A percentile compares a stretch with the other conserved stretches of the same genome.
Conservation (phyloP, 768 basidiomycete species). For the Tephrocybe sp. region DNA sequence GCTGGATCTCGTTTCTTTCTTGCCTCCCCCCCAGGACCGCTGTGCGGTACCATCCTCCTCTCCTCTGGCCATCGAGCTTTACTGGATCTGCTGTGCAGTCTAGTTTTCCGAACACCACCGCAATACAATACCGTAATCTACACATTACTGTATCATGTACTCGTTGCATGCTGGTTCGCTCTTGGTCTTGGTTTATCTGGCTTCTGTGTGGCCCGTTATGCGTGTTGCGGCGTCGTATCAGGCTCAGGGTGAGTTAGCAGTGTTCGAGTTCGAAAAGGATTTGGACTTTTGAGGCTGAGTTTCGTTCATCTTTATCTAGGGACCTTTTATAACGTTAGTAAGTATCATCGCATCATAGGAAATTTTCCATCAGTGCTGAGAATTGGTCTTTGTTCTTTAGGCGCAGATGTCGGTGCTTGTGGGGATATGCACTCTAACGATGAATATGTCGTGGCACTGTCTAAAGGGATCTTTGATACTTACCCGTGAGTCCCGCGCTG, state of each 20-base stretch:
- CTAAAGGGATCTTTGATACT: conserved; percentile 5
- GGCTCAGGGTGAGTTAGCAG: background rate
- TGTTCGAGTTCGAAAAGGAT: too few relatives aligned
- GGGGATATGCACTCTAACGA: conserved; percentile 5
- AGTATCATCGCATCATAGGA: background rate
- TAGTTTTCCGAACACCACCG: background rate
- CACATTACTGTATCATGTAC: background rate
- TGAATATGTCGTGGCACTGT: conserved; percentile 15
- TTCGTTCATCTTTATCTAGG: background rate
- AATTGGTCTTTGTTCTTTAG: background rate
- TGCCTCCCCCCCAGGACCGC: too few relatives aligned
- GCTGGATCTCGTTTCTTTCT: too few relatives aligned
- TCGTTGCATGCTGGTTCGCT: background rate
- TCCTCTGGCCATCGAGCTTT: background rate
- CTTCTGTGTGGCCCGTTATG: background rate
- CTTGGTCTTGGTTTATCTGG: background rate
- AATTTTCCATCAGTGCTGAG: background rate
- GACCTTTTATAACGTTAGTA: conserved; percentile 3
- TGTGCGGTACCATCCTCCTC: too few relatives aligned
- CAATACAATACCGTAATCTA: too few relatives aligned
- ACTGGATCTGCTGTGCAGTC: conserved; percentile 4
- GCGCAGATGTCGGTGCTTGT: conserved; percentile 11
- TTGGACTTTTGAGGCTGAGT: background rate
- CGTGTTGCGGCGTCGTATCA: background rate
- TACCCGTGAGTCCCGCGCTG: conserved; percentile 9